Base-by-base conservation (phyloP, 495 filamentous ascomycete genomes). In the Penicillium maclennaniae region DNA sequence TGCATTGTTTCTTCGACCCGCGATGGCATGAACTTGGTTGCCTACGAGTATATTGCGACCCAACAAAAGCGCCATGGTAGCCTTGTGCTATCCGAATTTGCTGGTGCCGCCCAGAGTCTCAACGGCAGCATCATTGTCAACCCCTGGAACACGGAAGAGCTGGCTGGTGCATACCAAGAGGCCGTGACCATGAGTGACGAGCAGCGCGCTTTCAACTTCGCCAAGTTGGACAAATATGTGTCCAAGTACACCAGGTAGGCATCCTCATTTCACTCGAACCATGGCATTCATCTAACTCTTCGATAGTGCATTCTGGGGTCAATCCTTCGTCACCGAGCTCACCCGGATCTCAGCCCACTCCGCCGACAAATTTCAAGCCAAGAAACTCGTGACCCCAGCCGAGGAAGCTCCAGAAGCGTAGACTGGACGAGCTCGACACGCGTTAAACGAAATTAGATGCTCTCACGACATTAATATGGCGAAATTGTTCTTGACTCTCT, bases 11-110 rank as follows among this genome's bases (percentile, higher is more conserved):
- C 88, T 23, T 97, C 92, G 2, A 97, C 93, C 6, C 83, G 93
- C n/a, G 92, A 97, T 65, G 92, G 92, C 53, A 97, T 97, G 92
- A 97, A 97, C 67, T 81, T 97, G n/a, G 92, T 97, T 28, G 93
- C 90, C 20, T 97, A 95, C 72, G 92, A 97, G 72, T 97, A 97
- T 73, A 95, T 97, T 53, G 93, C 92, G 6, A 88, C 86, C 6
- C 92, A 97, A 64, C 77, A 87, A 58, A 86, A 95, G 63, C 83
- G 88, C 8, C 90, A 96, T 61, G 92, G 92, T 20, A 84, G 87
- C 31, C 84, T 97, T 82, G 89, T 97, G 27, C 82, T 97, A 16
- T 96, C 92, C 43, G 92, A 97, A 65, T 97, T 97, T 61, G 89
- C 92, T 0, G 92, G 92, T 12, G 92, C 93, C 12, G 93, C 92